Evolutionary conservation across 805 yeast genomes (phyloP), one percentile per base, ranked within the genome.

Genomic region (Priceomyces melissophilus): DNA sequence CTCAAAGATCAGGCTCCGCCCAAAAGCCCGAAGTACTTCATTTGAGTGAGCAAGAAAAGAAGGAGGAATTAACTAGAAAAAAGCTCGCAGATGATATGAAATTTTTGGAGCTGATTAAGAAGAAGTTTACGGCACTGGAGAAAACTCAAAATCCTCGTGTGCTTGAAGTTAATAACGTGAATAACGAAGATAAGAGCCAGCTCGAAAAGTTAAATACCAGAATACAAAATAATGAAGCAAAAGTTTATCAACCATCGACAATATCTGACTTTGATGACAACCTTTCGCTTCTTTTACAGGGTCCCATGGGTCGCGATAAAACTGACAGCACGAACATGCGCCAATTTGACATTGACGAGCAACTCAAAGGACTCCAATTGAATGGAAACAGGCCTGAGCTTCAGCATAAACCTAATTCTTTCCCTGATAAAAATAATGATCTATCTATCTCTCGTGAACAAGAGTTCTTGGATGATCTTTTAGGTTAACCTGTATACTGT

Each of bases 131-230:
- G n/a, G 30, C 41, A 13, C 39, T 15, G 30, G 32, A 8, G 12
- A 13, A 25, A 2, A 15, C 9, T 28, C 32, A 30, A 15, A 35
- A 30, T 10, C 27, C 35, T 7, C 57, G 56, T 31, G 61, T 67
- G 1, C 43, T 68, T 9, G 73, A 68, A 33, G 56, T 69, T 43
- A 61, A 69, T 45, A 69, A 65, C 39, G 49, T 54, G 32, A 54
- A 57, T 35, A 42, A 35, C 7, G 40, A 45, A 14, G 69, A 64
- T 37, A 44, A 41, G 10, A 23, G 12, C 3, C 69, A 55, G 44
- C 36, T 60, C 41, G 53, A 49, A 2, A 46, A 43, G 14, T 50
- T 63, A 42, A 60, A 64, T 42, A 38, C 44, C 10, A 57, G 50
- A 35, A 32, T 65, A n/a, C 36, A 44, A 0, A 43, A 17, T 27